Evolutionary conservation across 768 basidiomycete species (phyloP).

Genomic region (Serendipita sp.): DNA sequence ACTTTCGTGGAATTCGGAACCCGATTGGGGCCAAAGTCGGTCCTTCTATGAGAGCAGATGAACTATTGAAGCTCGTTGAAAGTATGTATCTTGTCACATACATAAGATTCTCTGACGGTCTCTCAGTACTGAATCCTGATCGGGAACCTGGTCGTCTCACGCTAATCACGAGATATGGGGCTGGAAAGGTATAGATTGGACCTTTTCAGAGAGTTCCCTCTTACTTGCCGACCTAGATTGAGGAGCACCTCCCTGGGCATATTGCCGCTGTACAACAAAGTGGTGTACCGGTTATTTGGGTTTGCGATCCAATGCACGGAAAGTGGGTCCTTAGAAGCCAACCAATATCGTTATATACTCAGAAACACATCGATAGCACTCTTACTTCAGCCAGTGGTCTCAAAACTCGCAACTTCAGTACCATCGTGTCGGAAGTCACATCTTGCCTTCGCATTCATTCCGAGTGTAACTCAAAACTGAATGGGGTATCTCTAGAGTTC

Average conservation of each 20-base stretch:
- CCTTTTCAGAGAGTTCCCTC: not conserved
- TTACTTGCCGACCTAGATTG: constrained; percentile 37
- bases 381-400: constrained; percentile 61
- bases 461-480: constrained; percentile 53
- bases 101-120: not conserved
- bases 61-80: constrained; percentile 59
- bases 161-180: constrained; percentile 87
- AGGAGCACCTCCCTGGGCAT: constrained; percentile 56
- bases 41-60: constrained; percentile 64
- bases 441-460: constrained; percentile 69
- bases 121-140: constrained; percentile 69
- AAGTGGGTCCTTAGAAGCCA: constrained; percentile 43
- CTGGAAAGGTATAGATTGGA: constrained; percentile 41
- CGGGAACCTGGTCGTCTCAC: constrained; percentile 72
- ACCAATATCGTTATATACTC: not conserved
- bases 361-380: constrained; percentile 35
- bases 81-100: constrained; percentile 30
- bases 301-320: constrained; percentile 98
- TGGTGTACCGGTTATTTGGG: constrained; percentile 80
- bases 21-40: constrained; percentile 96
- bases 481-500: constrained; percentile 75
- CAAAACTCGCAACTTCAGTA: constrained; percentile 81
- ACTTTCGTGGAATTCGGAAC: constrained; percentile 81
- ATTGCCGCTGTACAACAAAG: constrained; percentile 66
- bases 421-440: constrained; percentile 76